Base-by-base conservation (phyloP, 106 monocot genomes). In the Dendrobium officinale region DNA sequence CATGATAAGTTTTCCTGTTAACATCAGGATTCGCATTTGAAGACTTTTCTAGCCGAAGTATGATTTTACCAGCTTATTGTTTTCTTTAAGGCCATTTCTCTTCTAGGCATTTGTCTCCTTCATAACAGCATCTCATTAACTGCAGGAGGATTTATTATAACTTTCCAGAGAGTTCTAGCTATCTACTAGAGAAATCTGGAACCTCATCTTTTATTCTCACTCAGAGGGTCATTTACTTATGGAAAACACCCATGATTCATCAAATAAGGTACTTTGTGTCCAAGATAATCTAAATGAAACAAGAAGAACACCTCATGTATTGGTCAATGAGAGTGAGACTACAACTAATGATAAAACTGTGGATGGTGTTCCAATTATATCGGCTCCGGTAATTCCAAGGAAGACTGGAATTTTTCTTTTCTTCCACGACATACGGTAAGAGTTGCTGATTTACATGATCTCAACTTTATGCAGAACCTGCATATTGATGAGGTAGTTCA, bases 351-450 rank as follows among this genome's bases (percentile, higher is more conserved):
- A 49, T 10, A 49, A 76, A n/a, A 51, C 22, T 76, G 27, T 49
- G 76, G 26, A 24, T 8, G 9, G 49, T 76, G 22, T 20, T 76
- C 76, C 76, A 76, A 76, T 76, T 9, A 11, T 19, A 76, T 29
- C 76, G 29, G 2, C 26, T 26, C 47, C 49, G 2, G 26, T 48
- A 76, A 76, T 10, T 76, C 26, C 26, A 24, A 79, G 86, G 80
- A 88, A 80, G 44, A 79, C 84, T 2, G 90, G 92, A 5, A 78
- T 92, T 76, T 42, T 79, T 72, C 44, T 92, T 27, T 90, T 92
- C 80, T 80, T 86, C 77, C 16, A 82, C 84, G 68, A 92, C 74
- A 82, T 92, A 76, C 81, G 89, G 92, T 92, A 82, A 44, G 44
- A 75, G 42, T 75, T 75, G 8, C 1, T 75, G 37, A n/a, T 22